Evolutionary conservation across 352 stramenopile species (phyloP).

Genomic region (Aphanomyces astaci): DNA sequence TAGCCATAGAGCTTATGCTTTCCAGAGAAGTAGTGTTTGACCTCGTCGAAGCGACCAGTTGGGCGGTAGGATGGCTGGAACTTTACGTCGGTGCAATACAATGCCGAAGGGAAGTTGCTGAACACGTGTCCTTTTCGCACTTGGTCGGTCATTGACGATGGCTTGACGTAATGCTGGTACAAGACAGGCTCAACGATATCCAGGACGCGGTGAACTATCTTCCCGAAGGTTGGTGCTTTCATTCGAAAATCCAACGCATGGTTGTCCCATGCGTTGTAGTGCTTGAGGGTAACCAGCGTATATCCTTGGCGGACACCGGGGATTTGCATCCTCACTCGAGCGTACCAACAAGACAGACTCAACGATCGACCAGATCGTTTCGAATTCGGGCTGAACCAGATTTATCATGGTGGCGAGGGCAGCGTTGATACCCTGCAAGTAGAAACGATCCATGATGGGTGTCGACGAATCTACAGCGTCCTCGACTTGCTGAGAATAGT

Average conservation of each 20-base stretch:
- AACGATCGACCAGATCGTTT: not conserved
- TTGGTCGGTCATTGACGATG: no score
- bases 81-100: no score
- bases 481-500: no score
- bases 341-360: not conserved
- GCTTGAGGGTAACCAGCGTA: no score
- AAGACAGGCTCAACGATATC: no score
- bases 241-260: not conserved
- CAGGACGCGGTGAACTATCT: not conserved
- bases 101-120: no score
- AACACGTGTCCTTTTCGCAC: no score
- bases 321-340: not conserved
- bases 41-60: not conserved
- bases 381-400: not conserved
- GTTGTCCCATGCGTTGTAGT: not conserved
- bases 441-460: not conserved
- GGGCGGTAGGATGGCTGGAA: not conserved
- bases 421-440: not conserved
- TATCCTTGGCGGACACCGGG: not conserved
- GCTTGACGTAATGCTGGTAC: not conserved
- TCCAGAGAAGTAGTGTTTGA: not conserved
- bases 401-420: no score
- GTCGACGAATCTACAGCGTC: no score
- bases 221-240: not conserved
- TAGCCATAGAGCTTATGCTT: no score